Percentiles rank a stretch among this genome's conserved stretches.
Conservation (phyloP, 768 basidiomycete species). For the Rhizopogon vinicolor region DNA sequence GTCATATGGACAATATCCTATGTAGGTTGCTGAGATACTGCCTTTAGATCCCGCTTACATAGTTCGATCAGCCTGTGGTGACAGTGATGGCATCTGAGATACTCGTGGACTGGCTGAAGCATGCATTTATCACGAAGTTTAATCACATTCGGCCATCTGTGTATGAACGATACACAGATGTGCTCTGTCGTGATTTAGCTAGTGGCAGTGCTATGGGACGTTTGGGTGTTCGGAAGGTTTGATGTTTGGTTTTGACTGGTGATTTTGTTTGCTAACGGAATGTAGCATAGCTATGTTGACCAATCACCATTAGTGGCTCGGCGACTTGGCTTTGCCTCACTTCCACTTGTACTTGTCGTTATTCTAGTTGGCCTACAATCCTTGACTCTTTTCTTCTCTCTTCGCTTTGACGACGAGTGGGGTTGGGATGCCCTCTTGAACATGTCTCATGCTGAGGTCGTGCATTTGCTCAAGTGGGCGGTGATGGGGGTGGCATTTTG, state of each 20-base stretch:
- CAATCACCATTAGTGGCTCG: constrained; percentile 94
- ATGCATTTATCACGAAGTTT: constrained; percentile 99
- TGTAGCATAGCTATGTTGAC: constrained; percentile 85
- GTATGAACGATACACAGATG: constrained; percentile 93
- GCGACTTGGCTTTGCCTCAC: constrained; percentile 87
- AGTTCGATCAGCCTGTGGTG: constrained; percentile 67
- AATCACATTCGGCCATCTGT: constrained; percentile 96
- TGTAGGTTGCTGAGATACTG: constrained; percentile 39
- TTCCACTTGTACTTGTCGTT: constrained; percentile 84
- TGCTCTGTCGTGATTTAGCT: constrained; percentile 89
- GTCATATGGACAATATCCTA: constrained; percentile 87
- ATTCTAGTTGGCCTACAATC: constrained; percentile 76
- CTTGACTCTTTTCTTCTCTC: constrained; percentile 52
- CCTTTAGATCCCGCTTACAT: not conserved
- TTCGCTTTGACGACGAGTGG: constrained; percentile 35
- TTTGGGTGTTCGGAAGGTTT: constrained; percentile 65
- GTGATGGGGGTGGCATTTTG: constrained; percentile 68
- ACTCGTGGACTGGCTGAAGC: constrained; percentile 97
- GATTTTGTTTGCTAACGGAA: constrained; percentile 1
- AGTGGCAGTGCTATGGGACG: constrained; percentile 71
- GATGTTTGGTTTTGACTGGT: not conserved
- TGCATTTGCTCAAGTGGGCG: constrained; percentile 59
- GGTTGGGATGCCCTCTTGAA: constrained; percentile 30
- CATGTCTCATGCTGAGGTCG: constrained; percentile 41
- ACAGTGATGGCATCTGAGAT: constrained; percentile 90